Percentiles rank a stretch among this genome's conserved stretches.
Evolutionary conservation across 2,329 filamentous ascomycete genomes (phyloP).

Genomic region (Didymella lethalis): DNA sequence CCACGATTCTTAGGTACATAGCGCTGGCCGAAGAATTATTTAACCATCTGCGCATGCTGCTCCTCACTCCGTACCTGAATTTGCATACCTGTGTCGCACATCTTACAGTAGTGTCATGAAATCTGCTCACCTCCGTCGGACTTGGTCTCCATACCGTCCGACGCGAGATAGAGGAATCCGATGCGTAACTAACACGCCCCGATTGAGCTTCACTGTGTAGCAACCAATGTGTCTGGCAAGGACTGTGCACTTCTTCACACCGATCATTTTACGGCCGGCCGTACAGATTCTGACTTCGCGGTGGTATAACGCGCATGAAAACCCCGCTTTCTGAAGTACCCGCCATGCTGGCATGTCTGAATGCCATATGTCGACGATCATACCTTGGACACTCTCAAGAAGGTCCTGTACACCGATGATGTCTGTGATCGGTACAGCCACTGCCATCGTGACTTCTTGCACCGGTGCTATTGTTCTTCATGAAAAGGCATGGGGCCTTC

Average conservation of each 20-base stretch:
- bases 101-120: background rate
- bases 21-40: background rate
- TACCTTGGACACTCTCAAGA: background rate
- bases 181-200: background rate
- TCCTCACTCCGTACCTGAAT: background rate
- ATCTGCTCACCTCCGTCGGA: background rate
- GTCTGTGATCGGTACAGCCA: background rate
- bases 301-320: constrained; percentile 9
- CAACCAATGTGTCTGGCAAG: constrained; percentile 4
- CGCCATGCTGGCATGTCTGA: constrained; percentile 1
- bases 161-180: background rate
- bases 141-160: background rate
- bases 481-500: background rate
- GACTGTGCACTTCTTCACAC: constrained; percentile 1
- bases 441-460: background rate
- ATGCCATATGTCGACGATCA: constrained; percentile 9
- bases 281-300: background rate
- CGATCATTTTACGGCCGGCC: background rate
- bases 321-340: constrained; percentile 13
- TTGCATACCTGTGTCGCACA: background rate
- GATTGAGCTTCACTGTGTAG: background rate
- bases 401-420: background rate
- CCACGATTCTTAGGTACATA: background rate
- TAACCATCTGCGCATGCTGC: background rate
- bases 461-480: background rate